Percentiles rank a stretch among this genome's conserved stretches.
Conservation (phyloP, 2,329 filamentous ascomycete species). For the Phaeosphaeriaceae sp. region DNA sequence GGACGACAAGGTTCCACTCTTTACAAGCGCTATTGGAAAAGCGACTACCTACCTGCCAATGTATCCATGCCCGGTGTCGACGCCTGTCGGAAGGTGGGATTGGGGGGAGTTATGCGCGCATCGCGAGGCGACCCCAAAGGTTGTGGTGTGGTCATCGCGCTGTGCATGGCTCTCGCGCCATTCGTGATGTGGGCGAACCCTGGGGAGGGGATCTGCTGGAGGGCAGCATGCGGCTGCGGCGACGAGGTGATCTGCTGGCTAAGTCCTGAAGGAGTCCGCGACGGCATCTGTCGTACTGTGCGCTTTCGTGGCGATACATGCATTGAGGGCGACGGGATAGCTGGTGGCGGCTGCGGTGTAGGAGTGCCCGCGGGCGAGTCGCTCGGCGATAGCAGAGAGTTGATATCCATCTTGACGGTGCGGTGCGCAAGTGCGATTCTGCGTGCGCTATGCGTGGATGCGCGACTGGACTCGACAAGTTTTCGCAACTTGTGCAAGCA, state of each 20-base stretch:
- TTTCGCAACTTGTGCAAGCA: neutral
- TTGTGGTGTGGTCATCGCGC: constrained; percentile 41
- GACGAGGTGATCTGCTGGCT: constrained; percentile 51
- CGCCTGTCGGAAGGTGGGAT: constrained; percentile 47
- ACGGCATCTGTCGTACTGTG: constrained; percentile 42
- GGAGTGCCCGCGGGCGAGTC: constrained; percentile 51
- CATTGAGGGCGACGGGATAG: constrained; percentile 33
- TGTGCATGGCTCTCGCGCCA: constrained; percentile 39
- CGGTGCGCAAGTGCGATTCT: constrained; percentile 4
- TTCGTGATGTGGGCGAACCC: constrained; percentile 36
- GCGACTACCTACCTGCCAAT: constrained; percentile 50
- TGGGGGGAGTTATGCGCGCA: constrained; percentile 43
- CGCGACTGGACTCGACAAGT: neutral
- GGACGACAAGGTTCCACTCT: neutral
- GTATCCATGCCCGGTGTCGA: constrained; percentile 58
- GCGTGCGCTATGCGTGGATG: neutral
- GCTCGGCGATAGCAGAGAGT: constrained; percentile 57
- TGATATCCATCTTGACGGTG: constrained; percentile 55
- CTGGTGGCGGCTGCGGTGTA: constrained; percentile 36
- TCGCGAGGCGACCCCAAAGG: constrained; percentile 38
- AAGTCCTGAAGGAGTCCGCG: constrained; percentile 52
- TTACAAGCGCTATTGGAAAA: constrained; percentile 1
- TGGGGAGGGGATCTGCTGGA: constrained; percentile 41
- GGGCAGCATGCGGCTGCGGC: constrained; percentile 46
- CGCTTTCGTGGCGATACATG: constrained; percentile 41